Base-by-base conservation (phyloP, 306 rosid genomes). In the Glycine latifolia region DNA sequence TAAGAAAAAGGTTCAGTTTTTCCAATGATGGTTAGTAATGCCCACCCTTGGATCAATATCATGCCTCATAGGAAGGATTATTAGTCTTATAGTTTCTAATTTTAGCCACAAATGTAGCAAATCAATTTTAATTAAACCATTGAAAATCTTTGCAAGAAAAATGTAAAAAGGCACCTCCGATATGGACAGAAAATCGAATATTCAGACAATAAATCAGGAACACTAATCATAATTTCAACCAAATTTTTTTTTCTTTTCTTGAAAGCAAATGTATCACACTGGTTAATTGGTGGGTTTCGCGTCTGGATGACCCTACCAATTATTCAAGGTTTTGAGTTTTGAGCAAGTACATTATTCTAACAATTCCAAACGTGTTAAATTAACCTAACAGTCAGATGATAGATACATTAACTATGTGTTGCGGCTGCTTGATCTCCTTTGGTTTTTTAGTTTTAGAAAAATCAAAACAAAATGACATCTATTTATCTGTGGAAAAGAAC, bases 51-150 rank as follows among this genome's bases (percentile, higher is more conserved):
- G 56, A 66, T 17, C 73, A 83, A 70, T 61, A 82, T 71, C 67
- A 67, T 59, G 71, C 69, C 63, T 87, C 70, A 13, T 54, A 47
- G 49, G 86, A 53, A 81, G 73, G 76, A 58, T 62, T 33, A 72
- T 16, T n/a, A 66, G 63, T 80, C 85, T 53, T 71, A 47, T 26
- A 59, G 67, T 78, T 83, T 70, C 77, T 71, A 47, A 75, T 61
- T 76, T 54, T 75, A 79, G 60, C 79, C 61, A 61, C 63, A 58
- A 80, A 35, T 43, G 13, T 48, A 12, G 41, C 55, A 75, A 60
- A 20, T 71, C 71, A 37, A 43, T 14, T 17, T 50, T 59, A 17
- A 41, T 10, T 70, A 69, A 39, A 71, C 10, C 43, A 65, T 67
- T 20, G 67, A 73, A 62, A 68, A 60, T 69, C 16, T 54, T 8